Evolutionary conservation across 495 filamentous ascomycete species (phyloP).

Genomic region (Tuber microsphaerosporum): DNA sequence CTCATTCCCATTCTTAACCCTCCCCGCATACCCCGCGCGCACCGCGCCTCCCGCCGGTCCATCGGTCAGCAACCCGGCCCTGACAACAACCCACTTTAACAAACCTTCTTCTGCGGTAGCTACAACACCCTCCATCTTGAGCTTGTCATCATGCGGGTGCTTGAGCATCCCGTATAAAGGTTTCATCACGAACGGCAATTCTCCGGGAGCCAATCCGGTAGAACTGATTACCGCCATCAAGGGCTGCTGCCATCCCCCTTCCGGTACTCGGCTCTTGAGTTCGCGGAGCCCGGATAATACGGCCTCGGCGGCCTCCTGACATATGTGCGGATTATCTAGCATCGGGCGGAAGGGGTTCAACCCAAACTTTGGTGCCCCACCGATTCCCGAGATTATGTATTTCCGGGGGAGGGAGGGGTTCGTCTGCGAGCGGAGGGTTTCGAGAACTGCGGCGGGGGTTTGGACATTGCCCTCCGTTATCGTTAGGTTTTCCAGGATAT

Average conservation of each 20-base stretch:
- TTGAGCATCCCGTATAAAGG: slow-evolving; percentile 43
- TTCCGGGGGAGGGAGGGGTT: neutral
- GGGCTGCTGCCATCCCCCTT: slow-evolving; percentile 18
- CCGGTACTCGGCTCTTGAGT: neutral
- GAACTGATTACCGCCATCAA: slow-evolving; percentile 39
- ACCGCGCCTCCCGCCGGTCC: slow-evolving; percentile 38
- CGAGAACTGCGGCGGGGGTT: slow-evolving; percentile 43
- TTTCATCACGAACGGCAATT: slow-evolving; percentile 43
- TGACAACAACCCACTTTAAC: slow-evolving; percentile 40
- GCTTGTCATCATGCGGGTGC: slow-evolving; percentile 45
- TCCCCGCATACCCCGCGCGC: slow-evolving; percentile 41
- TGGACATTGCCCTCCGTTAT: slow-evolving; percentile 47
- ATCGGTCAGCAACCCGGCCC: slow-evolving; percentile 43
- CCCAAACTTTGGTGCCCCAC: slow-evolving; percentile 38
- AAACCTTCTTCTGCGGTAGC: slow-evolving; percentile 20
- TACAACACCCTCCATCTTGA: slow-evolving; percentile 42
- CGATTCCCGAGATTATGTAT: slow-evolving; percentile 44
- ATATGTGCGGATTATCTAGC: slow-evolving; percentile 25
- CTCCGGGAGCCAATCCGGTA: slow-evolving; percentile 41
- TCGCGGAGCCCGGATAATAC: slow-evolving; percentile 41
- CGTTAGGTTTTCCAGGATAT: slow-evolving; percentile 42
- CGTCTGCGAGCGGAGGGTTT: slow-evolving; percentile 35
- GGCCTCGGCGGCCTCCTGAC: slow-evolving; percentile 20
- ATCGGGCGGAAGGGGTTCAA: slow-evolving; percentile 32
- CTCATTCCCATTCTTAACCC: slow-evolving; percentile 39